These are phyloP conservation scores for Trypanosoma theileri DNA, from an alignment of 208 protist genomes.

Conservation along the genomic window DNA sequence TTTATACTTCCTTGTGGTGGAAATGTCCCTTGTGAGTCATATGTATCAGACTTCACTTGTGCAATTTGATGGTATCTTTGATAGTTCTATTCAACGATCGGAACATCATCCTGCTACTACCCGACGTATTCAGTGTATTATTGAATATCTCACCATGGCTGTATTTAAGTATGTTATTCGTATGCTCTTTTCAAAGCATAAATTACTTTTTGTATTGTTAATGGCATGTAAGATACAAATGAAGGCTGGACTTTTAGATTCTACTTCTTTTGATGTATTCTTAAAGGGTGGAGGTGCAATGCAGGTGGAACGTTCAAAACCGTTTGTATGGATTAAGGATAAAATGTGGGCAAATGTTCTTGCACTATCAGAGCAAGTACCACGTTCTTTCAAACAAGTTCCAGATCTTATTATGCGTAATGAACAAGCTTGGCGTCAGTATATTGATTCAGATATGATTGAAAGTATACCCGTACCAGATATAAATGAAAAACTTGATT, in stretches of 20 bases:
- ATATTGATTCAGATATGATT: conserved; percentile 94
- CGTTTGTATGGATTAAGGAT: conserved; percentile 95
- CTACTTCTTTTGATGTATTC: conserved; percentile 88
- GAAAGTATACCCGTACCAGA: conserved; percentile 91
- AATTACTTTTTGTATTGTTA: conserved; percentile 96
- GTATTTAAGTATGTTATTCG: conserved; percentile 96
- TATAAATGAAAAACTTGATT: conserved; percentile 91
- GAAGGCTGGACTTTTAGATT: conserved; percentile 76
- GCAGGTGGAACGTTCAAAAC: conserved; percentile 91
- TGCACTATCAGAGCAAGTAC: conserved; percentile 80
- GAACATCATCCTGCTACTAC: conserved; percentile 88
- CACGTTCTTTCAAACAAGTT: conserved; percentile 93
- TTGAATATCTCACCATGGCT: conserved; percentile 92
- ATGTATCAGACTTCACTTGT: conserved; percentile 99
- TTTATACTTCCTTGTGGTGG: conserved; percentile 98
- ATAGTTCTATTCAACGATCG: conserved; percentile 91
- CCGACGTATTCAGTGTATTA: conserved; percentile 96
- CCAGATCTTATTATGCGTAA: conserved; percentile 93
- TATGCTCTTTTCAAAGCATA: conserved; percentile 97
- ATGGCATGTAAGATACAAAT: conserved; percentile 97
- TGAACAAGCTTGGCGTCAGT: conserved; percentile 93
- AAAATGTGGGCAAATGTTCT: conserved; percentile 96
- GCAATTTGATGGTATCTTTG: conserved; percentile 97
- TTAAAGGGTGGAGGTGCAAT: conserved; percentile 96
- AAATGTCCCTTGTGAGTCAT: conserved; percentile 96